These are phyloP conservation scores for Boletus speciosus DNA, from an alignment of 768 basidiomycete genomes.

Conservation along the genomic window DNA sequence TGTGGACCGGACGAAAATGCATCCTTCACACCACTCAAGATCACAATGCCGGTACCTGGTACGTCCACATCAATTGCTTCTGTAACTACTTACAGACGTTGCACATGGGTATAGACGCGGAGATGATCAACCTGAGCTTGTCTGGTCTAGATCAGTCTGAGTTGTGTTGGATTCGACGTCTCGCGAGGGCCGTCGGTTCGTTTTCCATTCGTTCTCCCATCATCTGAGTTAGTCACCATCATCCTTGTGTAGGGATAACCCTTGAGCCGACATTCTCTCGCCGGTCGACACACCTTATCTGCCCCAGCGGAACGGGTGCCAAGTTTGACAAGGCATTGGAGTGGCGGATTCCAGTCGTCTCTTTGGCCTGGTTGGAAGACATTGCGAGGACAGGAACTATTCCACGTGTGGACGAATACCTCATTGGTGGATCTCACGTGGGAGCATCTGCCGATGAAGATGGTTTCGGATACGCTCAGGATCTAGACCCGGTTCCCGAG, in stretches of 20 bases:
- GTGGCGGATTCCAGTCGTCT: slow-evolving; percentile 76
- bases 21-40: slow-evolving; percentile 63
- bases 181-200: slow-evolving; percentile 21
- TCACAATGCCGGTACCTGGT: slow-evolving; percentile 60
- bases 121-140: slow-evolving; percentile 56
- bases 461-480: slow-evolving; percentile 19
- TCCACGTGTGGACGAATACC: slow-evolving; percentile 34
- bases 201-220: not conserved
- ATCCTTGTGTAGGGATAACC: slow-evolving; percentile 44
- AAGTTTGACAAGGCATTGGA: slow-evolving; percentile 78
- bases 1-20: slow-evolving; percentile 65
- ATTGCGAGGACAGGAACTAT: slow-evolving; percentile 54
- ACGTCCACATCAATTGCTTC: not conserved
- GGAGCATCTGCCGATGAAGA: slow-evolving; percentile 39
- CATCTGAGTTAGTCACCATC: not conserved
- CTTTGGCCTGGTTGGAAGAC: slow-evolving; percentile 63
- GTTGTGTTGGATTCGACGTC: slow-evolving; percentile 52
- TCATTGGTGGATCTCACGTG: slow-evolving; percentile 29
- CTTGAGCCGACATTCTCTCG: slow-evolving; percentile 59
- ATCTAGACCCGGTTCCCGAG: slow-evolving; percentile 1
- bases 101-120: slow-evolving; percentile 43
- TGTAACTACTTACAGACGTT: not conserved
- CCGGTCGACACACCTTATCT: slow-evolving; percentile 76
- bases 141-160: slow-evolving; percentile 77
- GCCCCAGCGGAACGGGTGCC: slow-evolving; percentile 61